Evolutionary conservation across 140 eudicot genomes (phyloP).

Genomic region (Oenanthe javanica): DNA sequence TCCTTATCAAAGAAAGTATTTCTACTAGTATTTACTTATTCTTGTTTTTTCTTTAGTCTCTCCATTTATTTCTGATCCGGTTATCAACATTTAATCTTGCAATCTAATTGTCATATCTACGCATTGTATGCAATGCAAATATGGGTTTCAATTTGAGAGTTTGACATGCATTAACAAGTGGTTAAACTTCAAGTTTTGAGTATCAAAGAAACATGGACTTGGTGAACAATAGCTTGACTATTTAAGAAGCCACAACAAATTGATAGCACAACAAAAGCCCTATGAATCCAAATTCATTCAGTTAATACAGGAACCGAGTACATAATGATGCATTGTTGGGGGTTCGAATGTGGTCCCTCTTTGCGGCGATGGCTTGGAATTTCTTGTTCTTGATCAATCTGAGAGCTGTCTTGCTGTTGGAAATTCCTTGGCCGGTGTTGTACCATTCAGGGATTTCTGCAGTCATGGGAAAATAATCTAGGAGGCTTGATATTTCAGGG

Average conservation of each 20-base stretch:
- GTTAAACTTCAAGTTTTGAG: neutral
- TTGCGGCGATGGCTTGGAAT: neutral
- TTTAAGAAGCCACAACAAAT: neutral
- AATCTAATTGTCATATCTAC: neutral
- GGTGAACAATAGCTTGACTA: neutral
- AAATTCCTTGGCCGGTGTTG: neutral
- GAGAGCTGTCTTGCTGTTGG: neutral
- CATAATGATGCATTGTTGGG: neutral
- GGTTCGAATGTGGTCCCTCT: neutral
- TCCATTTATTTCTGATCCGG: neutral
- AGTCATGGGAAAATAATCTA: conserved; percentile 11
- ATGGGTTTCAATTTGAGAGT: no score
- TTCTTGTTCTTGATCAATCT: neutral
- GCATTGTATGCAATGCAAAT: neutral
- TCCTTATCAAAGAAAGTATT: neutral
- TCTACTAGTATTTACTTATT: neutral
- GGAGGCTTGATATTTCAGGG: conserved; percentile 15
- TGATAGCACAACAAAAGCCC: neutral
- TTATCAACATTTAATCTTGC: neutral
- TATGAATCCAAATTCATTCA: neutral
- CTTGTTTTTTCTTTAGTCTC: neutral
- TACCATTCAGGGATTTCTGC: conserved; percentile 7
- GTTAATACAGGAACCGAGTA: neutral
- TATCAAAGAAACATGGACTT: neutral
- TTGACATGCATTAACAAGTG: no score